Base-by-base conservation (phyloP, 1,284 basidiomycete species). In the Pyrrhoderma noxium region DNA sequence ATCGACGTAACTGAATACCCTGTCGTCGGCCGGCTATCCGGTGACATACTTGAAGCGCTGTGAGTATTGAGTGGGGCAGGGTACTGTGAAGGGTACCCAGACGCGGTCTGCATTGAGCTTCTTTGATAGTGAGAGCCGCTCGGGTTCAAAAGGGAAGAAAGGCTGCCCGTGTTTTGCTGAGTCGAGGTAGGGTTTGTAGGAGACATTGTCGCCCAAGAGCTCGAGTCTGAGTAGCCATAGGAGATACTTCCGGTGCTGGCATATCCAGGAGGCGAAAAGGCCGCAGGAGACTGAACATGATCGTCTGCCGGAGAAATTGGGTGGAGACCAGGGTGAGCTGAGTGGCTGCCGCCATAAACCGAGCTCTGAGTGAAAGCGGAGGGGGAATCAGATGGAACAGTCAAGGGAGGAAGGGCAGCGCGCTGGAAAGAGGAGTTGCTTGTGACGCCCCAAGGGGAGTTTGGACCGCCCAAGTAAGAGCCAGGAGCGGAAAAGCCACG, bases 401-500 rank as follows among this genome's bases (percentile, higher is more conserved):
- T 87, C 50, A 90, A 75, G n/a, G 87, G 87, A 21, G 87, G 87
- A 45, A 90, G 71, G 38, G 82, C 77, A 45, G 77, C 72, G 22
- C 85, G 79, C 45, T 77, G 69, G 67, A 86, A 85, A 51, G 7
- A 5, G 21, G 59, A 73, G 45, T 72, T 70, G 50, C 70, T 71
- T 82, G 82, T 85, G 54, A 75, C 73, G 40, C 74, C 61, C 70
- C 58, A 18, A 16, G 38, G 5, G 5, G 38, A 8, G 21, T 40
- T 82, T 81, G 60, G 68, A 74, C 54, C 85, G 73, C 38, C 83
- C 1, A 78, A 79, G 65, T 82, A 89, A 0, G 84, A 79, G 36
- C 85, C 83, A 45, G 86, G 87, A 1, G 85, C 84, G 54, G 87
- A 87, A 64, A 89, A 87, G 25, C 86, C 86, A 50, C 88, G 80